phyloP scores from a whole-genome alignment of 2,329 filamentous ascomycete species.

The Aspergillus felis region DNA sequence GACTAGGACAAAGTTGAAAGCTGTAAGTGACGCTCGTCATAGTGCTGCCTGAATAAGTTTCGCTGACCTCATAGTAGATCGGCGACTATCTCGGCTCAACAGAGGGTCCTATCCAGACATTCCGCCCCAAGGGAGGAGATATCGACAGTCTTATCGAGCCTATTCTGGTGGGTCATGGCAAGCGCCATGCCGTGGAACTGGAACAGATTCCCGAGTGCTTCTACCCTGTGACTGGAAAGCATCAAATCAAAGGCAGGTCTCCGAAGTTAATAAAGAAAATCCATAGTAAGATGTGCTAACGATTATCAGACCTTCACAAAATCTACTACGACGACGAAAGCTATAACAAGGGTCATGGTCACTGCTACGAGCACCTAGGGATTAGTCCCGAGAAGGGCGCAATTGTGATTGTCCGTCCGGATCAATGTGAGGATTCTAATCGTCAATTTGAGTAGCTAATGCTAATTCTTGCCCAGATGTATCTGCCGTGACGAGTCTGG shows the following conservation, averaged over 20 bases:
- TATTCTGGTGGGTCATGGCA: constrained; percentile 51
- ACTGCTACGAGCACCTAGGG: constrained; percentile 55
- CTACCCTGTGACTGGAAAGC: constrained; percentile 53
- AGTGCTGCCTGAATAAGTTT: not conserved
- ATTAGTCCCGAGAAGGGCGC: constrained; percentile 46
- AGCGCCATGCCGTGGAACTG: constrained; percentile 48
- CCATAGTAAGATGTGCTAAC: not conserved
- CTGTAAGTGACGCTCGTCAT: constrained; percentile 27
- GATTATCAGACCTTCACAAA: constrained; percentile 54
- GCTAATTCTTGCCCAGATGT: constrained; percentile 28
- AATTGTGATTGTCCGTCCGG: constrained; percentile 55
- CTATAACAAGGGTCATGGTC: constrained; percentile 54
- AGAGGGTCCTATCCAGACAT: constrained; percentile 40
- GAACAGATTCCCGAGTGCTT: constrained; percentile 55
- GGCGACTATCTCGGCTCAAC: constrained; percentile 38
- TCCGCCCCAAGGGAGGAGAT: constrained; percentile 43
- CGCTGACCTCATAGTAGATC: constrained; percentile 24
- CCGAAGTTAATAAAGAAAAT: not conserved
- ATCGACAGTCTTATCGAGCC: constrained; percentile 56
- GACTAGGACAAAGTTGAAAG: constrained; percentile 29
- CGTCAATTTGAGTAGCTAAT: not conserved
- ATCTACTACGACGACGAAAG: constrained; percentile 55
- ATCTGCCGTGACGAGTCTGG: constrained; percentile 33
- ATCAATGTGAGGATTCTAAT: constrained; percentile 51
- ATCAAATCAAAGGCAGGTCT: constrained; percentile 50